These are phyloP conservation scores for Exophiala viscosa DNA, from an alignment of 2,329 filamentous ascomycete species.

Conservation along the genomic window DNA sequence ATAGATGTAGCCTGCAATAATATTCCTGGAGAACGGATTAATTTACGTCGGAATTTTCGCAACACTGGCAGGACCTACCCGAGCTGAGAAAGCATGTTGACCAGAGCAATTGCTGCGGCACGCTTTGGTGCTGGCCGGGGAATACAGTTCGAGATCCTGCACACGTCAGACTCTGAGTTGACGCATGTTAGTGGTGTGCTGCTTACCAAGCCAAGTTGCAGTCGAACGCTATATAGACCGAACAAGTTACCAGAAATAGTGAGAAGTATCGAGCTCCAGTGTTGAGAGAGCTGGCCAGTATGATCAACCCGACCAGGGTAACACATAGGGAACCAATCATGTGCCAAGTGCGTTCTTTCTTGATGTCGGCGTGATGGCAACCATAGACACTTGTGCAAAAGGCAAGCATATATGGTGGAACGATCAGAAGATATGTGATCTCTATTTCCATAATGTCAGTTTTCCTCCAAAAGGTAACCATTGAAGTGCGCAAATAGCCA, in stretches of 20 bases:
- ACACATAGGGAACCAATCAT: conserved; percentile 37
- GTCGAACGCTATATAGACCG: conserved; percentile 11
- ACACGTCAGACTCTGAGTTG: conserved; percentile 19
- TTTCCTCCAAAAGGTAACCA: conserved; percentile 22
- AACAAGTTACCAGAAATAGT: conserved; percentile 42
- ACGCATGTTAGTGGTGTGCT: conserved; percentile 41
- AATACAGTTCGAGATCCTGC: conserved; percentile 40
- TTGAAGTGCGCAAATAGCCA: conserved; percentile 1
- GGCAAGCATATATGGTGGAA: conserved; percentile 45
- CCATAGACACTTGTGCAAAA: conserved; percentile 33
- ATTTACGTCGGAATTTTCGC: not conserved
- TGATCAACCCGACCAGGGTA: conserved; percentile 38
- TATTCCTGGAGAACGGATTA: not conserved
- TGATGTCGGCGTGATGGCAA: conserved; percentile 31
- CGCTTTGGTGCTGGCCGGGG: conserved; percentile 43
- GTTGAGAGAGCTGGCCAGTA: conserved; percentile 37
- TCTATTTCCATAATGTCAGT: conserved; percentile 29
- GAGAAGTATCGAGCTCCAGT: conserved; percentile 41
- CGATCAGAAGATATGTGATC: conserved; percentile 44
- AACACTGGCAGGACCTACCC: not conserved
- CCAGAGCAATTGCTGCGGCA: conserved; percentile 40
- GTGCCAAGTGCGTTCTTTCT: conserved; percentile 33
- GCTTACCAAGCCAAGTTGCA: conserved; percentile 29
- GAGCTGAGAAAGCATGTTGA: conserved; percentile 31
- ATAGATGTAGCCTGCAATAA: not conserved